Evolutionary conservation across 2,329 filamentous ascomycete genomes (phyloP).

Genomic region (Venturiaceae sp.): DNA sequence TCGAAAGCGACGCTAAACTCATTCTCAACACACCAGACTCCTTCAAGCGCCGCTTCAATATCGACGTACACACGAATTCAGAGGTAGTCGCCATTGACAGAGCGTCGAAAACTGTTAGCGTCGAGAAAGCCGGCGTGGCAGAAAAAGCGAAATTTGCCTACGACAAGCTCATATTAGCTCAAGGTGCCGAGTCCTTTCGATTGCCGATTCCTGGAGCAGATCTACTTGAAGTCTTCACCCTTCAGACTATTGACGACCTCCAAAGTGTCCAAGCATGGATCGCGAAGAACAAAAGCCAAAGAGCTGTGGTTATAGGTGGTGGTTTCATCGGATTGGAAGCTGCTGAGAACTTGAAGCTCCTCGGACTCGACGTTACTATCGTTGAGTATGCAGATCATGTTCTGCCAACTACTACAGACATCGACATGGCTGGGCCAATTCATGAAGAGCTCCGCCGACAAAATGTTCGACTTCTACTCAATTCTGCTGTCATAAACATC

Average conservation of each 20-base stretch:
- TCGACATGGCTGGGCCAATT: constrained; percentile 14
- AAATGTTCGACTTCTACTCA: constrained; percentile 12
- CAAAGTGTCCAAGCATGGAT: constrained; percentile 12
- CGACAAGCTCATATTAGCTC: too few species aligned
- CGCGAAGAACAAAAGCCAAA: constrained; percentile 4
- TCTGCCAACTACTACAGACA: constrained; percentile 16
- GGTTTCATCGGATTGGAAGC: constrained; percentile 20
- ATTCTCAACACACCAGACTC: constrained; percentile 16
- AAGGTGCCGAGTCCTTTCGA: too few species aligned
- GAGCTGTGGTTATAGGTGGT: constrained; percentile 16
- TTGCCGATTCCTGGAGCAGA: too few species aligned
- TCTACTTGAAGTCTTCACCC: too few species aligned
- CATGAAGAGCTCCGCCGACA: constrained; percentile 14
- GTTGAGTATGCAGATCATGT: constrained; percentile 14
- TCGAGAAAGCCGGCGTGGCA: too few species aligned
- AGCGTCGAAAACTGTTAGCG: constrained; percentile 9
- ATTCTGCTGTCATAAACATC: too few species aligned
- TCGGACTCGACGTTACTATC: constrained; percentile 15
- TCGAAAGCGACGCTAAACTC: constrained; percentile 12
- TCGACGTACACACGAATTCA: constrained; percentile 14
- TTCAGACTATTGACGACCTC: constrained; percentile 15
- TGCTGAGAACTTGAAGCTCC: constrained; percentile 14
- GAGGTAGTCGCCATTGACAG: constrained; percentile 16
- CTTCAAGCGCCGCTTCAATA: constrained; percentile 16
- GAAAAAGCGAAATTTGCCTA: too few species aligned